Base-by-base conservation (phyloP, 2,329 filamentous ascomycete genomes). In the Arthroderma sp. region DNA sequence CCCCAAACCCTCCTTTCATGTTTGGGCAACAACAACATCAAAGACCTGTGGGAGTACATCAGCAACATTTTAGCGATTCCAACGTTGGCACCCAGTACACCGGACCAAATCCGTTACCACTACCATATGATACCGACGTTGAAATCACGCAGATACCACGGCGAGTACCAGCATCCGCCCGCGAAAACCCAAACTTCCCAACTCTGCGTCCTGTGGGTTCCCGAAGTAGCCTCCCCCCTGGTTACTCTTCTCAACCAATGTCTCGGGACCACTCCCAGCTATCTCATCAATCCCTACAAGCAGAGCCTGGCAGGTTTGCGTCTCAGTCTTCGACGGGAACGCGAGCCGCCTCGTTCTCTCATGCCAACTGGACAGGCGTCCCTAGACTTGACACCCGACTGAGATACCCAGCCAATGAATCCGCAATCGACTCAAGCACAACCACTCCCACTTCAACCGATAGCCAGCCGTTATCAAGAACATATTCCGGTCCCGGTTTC, bases 41-140 rank as follows among this genome's bases (percentile, higher is more conserved):
- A 15, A 37, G 33, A 17, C 51, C 51, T 21, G 11, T 15, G 2
- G 25, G 11, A 51, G 25, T 17, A 19, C 33, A 54, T 25, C 51
- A 54, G 19, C 31, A 54, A 8, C 51, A 38, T 25, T 54, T 39
- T 13, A 54, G 37, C 33, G 33, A 38, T 17, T 23, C 51, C 33
- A 37, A 23, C 19, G 37, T 39, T 28, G 17, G 31, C 4, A 13
- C 31, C 33, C 31, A 35, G 1, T 25, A 28, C 33, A 9, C 33
- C 9, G 51, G 51, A 2, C 13, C 61, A 1, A 62, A 64, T 23
- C 49, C 55, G 1, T 49, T 54, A 25, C 63, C 65, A 9, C 56
- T 73, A 2, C 70, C 68, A 1, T 69, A 69, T 44, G 71, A 73
- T 13, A 59, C 65, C 35, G 64, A 73, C 49, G 68, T 72, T 33